Evolutionary conservation across 1,139 yeast species (phyloP), one percentile per base, ranked within the genome.

Genomic region (Protomyces inundatus): DNA sequence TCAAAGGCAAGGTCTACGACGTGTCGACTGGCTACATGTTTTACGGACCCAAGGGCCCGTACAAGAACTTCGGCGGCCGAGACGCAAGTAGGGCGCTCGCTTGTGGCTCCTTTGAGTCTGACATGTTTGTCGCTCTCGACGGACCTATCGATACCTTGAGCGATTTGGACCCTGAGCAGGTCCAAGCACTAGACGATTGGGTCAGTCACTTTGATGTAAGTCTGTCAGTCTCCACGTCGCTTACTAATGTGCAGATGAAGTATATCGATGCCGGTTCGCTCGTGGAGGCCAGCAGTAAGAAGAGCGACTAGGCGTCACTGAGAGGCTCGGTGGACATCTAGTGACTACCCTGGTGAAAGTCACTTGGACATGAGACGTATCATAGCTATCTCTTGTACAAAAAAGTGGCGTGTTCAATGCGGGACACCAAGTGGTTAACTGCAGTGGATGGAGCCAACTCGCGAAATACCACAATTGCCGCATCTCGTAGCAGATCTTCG

Each of bases 81-180:
- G 98, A 93, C 76, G 98, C 98, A 1, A 87, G 96, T 1, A 79
- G 98, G 69, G 98, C 98, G 0, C 81, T 93, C 67, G 97, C 98
- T 0, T 80, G 83, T 71, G 93, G 91, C 75, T 88, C 96, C 40
- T 93, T 93, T 76, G 98, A 93, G 61, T 73, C 80, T 45, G 77
- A 72, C 7, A 71, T 77, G 72, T 71, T 78, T 16, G 74, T 77
- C 1, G 73, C 76, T 0, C 50, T 76, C 10, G 77, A 75, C 57
- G 68, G 73, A 66, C 95, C 96, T 10, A 82, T 93, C 69, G 98
- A 93, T 72, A 76, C 76, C 12, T 79, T 93, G 67, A 72, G 76
- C 0, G 93, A 84, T 68, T 80, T 93, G 70, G 76, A 80, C 0
- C 78, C 77, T 9, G 81, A 80, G n/a, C 97, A 91, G 69, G 70